Evolutionary conservation across 345 rosid species (phyloP).

Genomic region (Mallotus nudiflorus): DNA sequence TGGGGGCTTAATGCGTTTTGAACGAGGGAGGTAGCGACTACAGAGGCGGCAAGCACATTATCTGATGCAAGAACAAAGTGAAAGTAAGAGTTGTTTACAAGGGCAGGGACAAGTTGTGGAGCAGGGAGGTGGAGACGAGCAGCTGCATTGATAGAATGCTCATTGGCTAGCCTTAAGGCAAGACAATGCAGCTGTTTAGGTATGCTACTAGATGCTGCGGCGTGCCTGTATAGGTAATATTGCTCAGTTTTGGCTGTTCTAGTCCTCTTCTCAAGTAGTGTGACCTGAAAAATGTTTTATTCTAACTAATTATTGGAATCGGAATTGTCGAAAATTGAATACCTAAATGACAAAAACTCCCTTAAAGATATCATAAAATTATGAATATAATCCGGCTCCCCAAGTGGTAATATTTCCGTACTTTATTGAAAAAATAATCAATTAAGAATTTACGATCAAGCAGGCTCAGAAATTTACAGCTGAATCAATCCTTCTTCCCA

Average conservation of each 20-base stretch:
- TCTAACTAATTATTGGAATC: too few relatives aligned
- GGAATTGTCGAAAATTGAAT: too few relatives aligned
- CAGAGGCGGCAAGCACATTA: constrained; percentile 90
- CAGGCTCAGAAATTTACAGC: constrained; percentile 49
- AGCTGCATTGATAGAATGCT: constrained; percentile 85
- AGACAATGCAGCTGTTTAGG: constrained; percentile 94
- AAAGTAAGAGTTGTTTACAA: constrained; percentile 75
- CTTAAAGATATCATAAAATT: too few relatives aligned
- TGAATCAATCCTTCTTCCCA: constrained; percentile 65
- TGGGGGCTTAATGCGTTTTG: constrained; percentile 62
- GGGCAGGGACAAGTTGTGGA: constrained; percentile 77
- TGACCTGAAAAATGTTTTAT: constrained; percentile 63
- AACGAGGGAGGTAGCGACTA: constrained; percentile 75
- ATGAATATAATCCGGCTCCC: too few relatives aligned
- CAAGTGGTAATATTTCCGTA: too few relatives aligned
- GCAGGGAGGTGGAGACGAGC: constrained; percentile 91
- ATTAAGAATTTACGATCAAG: too few relatives aligned
- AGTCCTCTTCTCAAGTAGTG: constrained; percentile 82
- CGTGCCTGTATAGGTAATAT: constrained; percentile 82
- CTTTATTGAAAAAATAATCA: too few relatives aligned
- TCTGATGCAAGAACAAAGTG: constrained; percentile 90
- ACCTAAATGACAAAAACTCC: too few relatives aligned
- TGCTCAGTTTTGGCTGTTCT: constrained; percentile 92
- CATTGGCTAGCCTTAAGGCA: constrained; percentile 74
- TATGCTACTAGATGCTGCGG: constrained; percentile 92